Evolutionary conservation across 2,329 filamentous ascomycete species (phyloP).

Genomic region (Sclerotinia sclerotiorum): DNA sequence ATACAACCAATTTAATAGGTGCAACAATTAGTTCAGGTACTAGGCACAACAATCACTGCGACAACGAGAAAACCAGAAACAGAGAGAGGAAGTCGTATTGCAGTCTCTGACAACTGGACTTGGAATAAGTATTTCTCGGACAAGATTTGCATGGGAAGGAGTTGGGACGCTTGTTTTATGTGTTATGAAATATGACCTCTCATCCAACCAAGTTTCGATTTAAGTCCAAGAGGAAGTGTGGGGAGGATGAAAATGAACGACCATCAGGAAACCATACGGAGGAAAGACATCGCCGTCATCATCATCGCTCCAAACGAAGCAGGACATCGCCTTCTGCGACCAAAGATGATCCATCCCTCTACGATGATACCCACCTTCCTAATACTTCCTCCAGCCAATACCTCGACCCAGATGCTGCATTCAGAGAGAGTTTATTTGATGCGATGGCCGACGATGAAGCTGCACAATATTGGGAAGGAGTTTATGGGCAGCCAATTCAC

Average conservation of each 20-base stretch:
- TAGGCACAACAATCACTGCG: not conserved
- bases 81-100: not conserved
- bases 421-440: constrained; percentile 93
- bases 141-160: not conserved
- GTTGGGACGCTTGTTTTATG: not conserved
- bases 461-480: constrained; percentile 88
- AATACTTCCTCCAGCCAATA: constrained; percentile 42
- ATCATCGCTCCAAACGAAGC: constrained; percentile 36
- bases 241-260: constrained; percentile 23
- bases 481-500: constrained; percentile 96
- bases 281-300: constrained; percentile 32
- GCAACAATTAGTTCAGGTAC: not conserved
- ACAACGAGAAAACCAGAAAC: not conserved
- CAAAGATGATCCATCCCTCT: constrained; percentile 40
- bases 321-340: constrained; percentile 30
- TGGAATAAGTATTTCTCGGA: not conserved
- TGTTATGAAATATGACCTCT: constrained; percentile 26
- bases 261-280: constrained; percentile 24
- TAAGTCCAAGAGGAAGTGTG: constrained; percentile 35
- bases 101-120: not conserved
- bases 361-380: constrained; percentile 45
- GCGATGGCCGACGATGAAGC: constrained; percentile 96
- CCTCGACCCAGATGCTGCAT: constrained; percentile 71
- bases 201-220: constrained; percentile 37
- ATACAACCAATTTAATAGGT: not conserved